These are phyloP conservation scores for Peronospora destructor DNA, from an alignment of 352 stramenopile species.

Conservation along the genomic window DNA sequence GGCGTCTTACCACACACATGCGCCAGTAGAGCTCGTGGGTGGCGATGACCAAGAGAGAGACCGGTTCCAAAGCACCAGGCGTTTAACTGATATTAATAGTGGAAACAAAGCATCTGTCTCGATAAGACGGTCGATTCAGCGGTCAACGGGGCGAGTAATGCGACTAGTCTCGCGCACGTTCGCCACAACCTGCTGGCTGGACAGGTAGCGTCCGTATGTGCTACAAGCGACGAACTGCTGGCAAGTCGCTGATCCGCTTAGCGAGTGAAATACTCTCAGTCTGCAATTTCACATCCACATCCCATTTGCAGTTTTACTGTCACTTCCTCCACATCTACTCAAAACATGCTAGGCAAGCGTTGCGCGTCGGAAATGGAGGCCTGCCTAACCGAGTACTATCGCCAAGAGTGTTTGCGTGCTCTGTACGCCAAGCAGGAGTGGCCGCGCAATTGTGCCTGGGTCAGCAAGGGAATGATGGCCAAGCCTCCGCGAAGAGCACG, in stretches of 20 bases:
- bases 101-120: slow-evolving; percentile 1
- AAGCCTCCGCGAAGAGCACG: slow-evolving; percentile 22
- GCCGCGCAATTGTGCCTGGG: slow-evolving; percentile 37
- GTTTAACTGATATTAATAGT: slow-evolving; percentile 12
- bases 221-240: slow-evolving; percentile 34
- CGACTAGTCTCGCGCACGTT: slow-evolving; percentile 31
- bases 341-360: slow-evolving; percentile 62
- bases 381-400: slow-evolving; percentile 77
- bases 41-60: slow-evolving; percentile 15
- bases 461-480: slow-evolving; percentile 46
- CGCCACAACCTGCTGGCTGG: slow-evolving; percentile 38
- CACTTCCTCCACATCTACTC: slow-evolving; percentile 8
- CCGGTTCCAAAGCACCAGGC: slow-evolving; percentile 12
- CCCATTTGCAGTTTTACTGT: slow-evolving; percentile 17
- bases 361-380: slow-evolving; percentile 63
- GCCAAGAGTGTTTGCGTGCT: slow-evolving; percentile 67
- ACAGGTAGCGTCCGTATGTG: slow-evolving; percentile 30
- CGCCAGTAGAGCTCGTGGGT: slow-evolving; percentile 10
- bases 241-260: slow-evolving; percentile 16
- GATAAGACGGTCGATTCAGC: slow-evolving; percentile 14
- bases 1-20: slow-evolving; percentile 25
- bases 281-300: slow-evolving; percentile 32
- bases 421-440: slow-evolving; percentile 63
- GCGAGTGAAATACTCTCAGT: slow-evolving; percentile 29
- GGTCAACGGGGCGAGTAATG: slow-evolving; percentile 15